phyloP scores from a whole-genome alignment of 2,329 filamentous ascomycete genomes.

The Coniochaeta sp. region DNA sequence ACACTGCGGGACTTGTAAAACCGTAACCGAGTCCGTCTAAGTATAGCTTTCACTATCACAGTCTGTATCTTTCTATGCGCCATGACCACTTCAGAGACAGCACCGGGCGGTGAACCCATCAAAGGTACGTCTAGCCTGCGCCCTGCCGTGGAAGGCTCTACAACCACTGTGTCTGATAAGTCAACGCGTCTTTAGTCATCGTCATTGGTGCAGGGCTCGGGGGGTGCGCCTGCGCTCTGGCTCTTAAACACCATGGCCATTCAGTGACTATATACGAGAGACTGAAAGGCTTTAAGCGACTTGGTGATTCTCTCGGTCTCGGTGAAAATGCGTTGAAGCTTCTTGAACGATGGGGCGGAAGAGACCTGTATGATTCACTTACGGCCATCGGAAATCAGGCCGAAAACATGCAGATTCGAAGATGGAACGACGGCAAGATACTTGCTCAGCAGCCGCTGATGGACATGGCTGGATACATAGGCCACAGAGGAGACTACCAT shows the following conservation, averaged over 20 bases:
- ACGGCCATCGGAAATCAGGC: slow-evolving; percentile 38
- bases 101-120: not conserved
- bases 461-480: slow-evolving; percentile 41
- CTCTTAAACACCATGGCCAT: slow-evolving; percentile 37
- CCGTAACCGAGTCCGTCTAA: no score
- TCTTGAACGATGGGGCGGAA: slow-evolving; percentile 34
- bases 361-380: slow-evolving; percentile 24
- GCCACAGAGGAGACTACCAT: slow-evolving; percentile 35
- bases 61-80: no score
- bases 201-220: slow-evolving; percentile 42
- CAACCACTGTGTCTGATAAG: not conserved
- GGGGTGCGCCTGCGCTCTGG: slow-evolving; percentile 39
- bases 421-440: slow-evolving; percentile 38
- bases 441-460: slow-evolving; percentile 38
- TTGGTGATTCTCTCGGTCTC: slow-evolving; percentile 36
- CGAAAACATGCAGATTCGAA: slow-evolving; percentile 36
- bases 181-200: slow-evolving; percentile 25
- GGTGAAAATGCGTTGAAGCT: slow-evolving; percentile 39
- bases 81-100: not conserved
- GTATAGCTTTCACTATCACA: no score
- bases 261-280: slow-evolving; percentile 35
- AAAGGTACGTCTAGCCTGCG: not conserved
- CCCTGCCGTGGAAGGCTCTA: no score
- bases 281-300: slow-evolving; percentile 30
- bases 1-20: no score